These are phyloP conservation scores for Sarocladium kiliense DNA, from an alignment of 2,329 filamentous ascomycete species.

Conservation along the genomic window DNA sequence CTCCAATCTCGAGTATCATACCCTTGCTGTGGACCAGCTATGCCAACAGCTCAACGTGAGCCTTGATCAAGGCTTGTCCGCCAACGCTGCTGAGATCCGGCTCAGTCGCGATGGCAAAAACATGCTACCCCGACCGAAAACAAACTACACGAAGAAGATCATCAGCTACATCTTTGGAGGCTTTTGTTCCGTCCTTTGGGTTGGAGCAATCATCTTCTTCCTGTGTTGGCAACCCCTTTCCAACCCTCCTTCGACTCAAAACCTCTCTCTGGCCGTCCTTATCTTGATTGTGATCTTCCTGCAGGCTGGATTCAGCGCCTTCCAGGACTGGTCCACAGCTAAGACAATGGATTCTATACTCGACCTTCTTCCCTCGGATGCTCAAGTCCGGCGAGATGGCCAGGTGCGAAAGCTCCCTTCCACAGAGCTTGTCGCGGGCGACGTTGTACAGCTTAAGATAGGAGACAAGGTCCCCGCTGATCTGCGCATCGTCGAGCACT, in stretches of 20 bases:
- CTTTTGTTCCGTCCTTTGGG: conserved; percentile 42
- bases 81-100: conserved; percentile 24
- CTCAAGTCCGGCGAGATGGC: conserved; percentile 35
- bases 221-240: conserved; percentile 42
- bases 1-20: conserved; percentile 32
- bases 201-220: conserved; percentile 42
- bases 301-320: conserved; percentile 40
- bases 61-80: conserved; percentile 27
- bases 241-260: conserved; percentile 35
- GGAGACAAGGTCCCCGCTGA: conserved; percentile 46
- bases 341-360: conserved; percentile 42
- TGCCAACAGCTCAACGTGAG: conserved; percentile 35
- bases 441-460: conserved; percentile 39
- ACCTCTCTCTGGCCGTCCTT: conserved; percentile 40
- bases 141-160: conserved; percentile 36
- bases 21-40: conserved; percentile 26
- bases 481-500: conserved; percentile 35
- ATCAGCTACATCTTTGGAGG: conserved; percentile 40
- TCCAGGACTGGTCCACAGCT: conserved; percentile 42
- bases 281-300: conserved; percentile 42
- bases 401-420: conserved; percentile 33
- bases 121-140: conserved; percentile 33
- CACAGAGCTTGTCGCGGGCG: conserved; percentile 38
- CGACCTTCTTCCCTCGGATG: conserved; percentile 37
- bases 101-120: conserved; percentile 36